Conservation (phyloP, 2,329 filamentous ascomycete genomes). For the Emmonsia crescens region DNA sequence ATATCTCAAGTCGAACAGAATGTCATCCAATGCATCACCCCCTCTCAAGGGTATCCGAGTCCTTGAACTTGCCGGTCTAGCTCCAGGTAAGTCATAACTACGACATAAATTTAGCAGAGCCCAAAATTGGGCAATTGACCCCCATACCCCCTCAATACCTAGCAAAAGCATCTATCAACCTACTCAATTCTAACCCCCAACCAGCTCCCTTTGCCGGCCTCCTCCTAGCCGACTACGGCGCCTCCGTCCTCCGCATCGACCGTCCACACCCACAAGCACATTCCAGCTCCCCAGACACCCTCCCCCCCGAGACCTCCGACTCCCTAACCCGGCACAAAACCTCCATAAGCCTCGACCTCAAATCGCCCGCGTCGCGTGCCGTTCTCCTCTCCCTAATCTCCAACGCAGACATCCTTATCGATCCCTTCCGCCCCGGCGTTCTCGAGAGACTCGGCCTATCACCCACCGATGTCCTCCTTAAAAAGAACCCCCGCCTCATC, state of each 20-base stretch:
- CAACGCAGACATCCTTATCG: slow-evolving; percentile 68
- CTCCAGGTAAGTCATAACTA: slow-evolving; percentile 15
- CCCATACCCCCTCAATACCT: no score
- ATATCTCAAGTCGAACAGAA: background rate
- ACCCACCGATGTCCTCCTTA: slow-evolving; percentile 53
- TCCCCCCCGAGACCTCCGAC: slow-evolving; percentile 51
- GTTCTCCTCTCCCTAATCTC: slow-evolving; percentile 56
- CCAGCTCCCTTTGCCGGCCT: slow-evolving; percentile 78
- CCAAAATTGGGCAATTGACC: slow-evolving; percentile 9
- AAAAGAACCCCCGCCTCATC: slow-evolving; percentile 62
- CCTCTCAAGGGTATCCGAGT: slow-evolving; percentile 19
- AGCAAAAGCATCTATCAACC: no score
- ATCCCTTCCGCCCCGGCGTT: slow-evolving; percentile 85
- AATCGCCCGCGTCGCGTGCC: slow-evolving; percentile 50
- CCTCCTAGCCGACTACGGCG: slow-evolving; percentile 80
- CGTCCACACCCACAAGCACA: slow-evolving; percentile 39
- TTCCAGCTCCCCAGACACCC: slow-evolving; percentile 19
- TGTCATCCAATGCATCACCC: slow-evolving; percentile 5
- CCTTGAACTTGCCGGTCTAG: slow-evolving; percentile 20
- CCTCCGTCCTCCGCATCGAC: slow-evolving; percentile 78
- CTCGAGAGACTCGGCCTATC: slow-evolving; percentile 73
- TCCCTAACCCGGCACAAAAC: slow-evolving; percentile 69
- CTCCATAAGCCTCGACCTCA: slow-evolving; percentile 71
- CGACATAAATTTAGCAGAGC: slow-evolving; percentile 21
- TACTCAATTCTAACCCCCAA: slow-evolving; percentile 4